Conservation (phyloP, 1,284 basidiomycete species). For the Rhodotorula mucilaginosa region DNA sequence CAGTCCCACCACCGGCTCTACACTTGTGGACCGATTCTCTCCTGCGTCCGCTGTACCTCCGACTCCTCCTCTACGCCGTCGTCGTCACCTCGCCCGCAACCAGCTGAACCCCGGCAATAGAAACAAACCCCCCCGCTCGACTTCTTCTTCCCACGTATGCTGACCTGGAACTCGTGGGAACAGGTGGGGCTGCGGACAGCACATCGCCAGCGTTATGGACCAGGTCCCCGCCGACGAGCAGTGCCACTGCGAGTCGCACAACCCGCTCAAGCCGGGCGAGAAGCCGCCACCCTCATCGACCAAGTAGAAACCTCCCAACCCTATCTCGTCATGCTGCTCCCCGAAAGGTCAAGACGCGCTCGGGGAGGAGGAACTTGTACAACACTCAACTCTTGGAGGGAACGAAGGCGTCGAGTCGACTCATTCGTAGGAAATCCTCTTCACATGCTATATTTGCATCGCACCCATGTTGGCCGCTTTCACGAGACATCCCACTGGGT, state of each 20-base stretch:
- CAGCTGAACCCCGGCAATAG: background rate
- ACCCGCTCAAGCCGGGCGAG: slow-evolving; percentile 11
- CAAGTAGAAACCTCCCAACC: no score
- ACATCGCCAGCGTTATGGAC: slow-evolving; percentile 17
- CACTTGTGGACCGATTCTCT: no score
- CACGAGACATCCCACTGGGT: no score
- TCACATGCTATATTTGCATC: no score
- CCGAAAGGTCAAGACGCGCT: no score
- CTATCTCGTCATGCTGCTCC: no score
- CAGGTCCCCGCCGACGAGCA: background rate
- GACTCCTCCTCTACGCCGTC: background rate
- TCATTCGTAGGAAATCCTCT: no score
- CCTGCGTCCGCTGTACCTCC: no score
- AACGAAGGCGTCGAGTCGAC: no score
- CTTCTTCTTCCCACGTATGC: background rate
- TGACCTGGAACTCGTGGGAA: background rate
- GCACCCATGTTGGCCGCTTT: no score
- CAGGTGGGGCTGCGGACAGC: slow-evolving; percentile 24
- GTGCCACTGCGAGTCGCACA: slow-evolving; percentile 15
- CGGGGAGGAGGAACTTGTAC: no score
- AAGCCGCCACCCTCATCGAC: background rate
- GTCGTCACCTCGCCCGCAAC: background rate
- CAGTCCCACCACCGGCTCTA: background rate
- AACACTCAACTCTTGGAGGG: no score
- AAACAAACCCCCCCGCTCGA: background rate